Evolutionary conservation across 352 stramenopile genomes (phyloP), one percentile per base, ranked within the genome.

Genomic region (Phytophthora capsici): DNA sequence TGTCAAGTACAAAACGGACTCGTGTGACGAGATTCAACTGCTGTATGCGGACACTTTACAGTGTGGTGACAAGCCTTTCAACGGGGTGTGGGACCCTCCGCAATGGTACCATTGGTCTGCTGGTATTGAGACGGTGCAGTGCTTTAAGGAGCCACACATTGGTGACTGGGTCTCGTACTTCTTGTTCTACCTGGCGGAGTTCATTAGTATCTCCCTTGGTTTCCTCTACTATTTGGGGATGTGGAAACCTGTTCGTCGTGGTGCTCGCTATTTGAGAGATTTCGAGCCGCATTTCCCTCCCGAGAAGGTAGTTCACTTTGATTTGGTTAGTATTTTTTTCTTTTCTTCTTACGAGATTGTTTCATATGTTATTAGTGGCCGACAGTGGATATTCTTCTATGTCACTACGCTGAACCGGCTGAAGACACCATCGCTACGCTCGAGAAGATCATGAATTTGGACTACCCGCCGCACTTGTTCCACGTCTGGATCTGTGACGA

Each of bases 401-500:
- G 80, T 63, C 85, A 91, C 60, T 93, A 93, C 61, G 65, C 82
- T 9, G 85, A 93, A 47, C 85, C 85, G 16, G 81, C 83, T 0
- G 85, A 93, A 41, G 85, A 92, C 50, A 90, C 85, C 26, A 90
- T 90, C 50, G 79, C 80, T 9, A 93, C 85, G 54, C 60, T 91
- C 9, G 78, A 90, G 41, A 87, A 86, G 48, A 89, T 89, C 51
- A 86, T 91, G 70, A 88, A 82, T 50, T 48, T 92, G 32, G 81
- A 91, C 62, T 93, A 93, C 59, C 84, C 84, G 28, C 77, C 78
- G 14, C 73, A 93, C 36, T 61, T 91, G 6, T 82, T 87, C 59
- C 78, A 90, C 48, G 77, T 91, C 14, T 90, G 80, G 70, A 89
- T 91, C 46, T 91, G 82, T 52, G 84, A 93, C 52, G 84, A 93